phyloP scores from a whole-genome alignment of 2,329 filamentous ascomycete species.

The Curvularia spicifera region DNA sequence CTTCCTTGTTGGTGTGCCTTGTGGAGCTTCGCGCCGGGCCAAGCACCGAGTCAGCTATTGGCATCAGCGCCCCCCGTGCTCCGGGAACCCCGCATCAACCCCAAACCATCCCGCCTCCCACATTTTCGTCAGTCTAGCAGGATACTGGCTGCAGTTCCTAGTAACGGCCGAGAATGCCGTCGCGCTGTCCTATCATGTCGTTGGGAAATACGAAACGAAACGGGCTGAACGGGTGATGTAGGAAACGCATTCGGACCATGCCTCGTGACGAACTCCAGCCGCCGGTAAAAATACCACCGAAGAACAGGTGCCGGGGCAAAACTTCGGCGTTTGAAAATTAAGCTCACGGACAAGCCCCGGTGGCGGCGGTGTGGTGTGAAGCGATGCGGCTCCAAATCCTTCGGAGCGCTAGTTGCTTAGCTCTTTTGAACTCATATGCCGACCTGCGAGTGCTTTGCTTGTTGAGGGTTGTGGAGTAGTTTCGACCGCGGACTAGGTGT shows the following conservation, averaged over 20 bases:
- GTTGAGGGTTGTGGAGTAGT: constrained; percentile 18
- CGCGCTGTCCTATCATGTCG: neutral
- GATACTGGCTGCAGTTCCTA: neutral
- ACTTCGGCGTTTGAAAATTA: constrained; percentile 3
- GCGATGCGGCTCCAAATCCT: constrained; percentile 47
- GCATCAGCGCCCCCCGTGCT: neutral
- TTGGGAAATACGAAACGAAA: neutral
- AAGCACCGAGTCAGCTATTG: constrained; percentile 11
- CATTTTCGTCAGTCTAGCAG: constrained; percentile 2
- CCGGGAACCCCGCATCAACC: constrained; percentile 17
- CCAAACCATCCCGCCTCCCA: constrained; percentile 13
- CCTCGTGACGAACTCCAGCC: constrained; percentile 14
- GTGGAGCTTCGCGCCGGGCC: constrained; percentile 22
- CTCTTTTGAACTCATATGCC: constrained; percentile 53
- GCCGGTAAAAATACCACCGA: constrained; percentile 9
- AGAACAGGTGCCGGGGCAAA: constrained; percentile 2
- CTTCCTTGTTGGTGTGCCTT: constrained; percentile 21
- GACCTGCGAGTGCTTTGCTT: constrained; percentile 36
- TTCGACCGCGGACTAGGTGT: neutral
- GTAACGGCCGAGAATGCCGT: constrained; percentile 2
- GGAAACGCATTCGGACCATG: constrained; percentile 2
- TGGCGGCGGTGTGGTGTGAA: constrained; percentile 20
- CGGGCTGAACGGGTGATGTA: constrained; percentile 5
- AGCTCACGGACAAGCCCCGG: constrained; percentile 23
- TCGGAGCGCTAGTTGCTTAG: constrained; percentile 58